Percentiles rank a stretch among this genome's conserved stretches.
These are phyloP conservation scores for Apiotrichum porosum DNA, from an alignment of 1,284 basidiomycete species.

Conservation along the genomic window DNA sequence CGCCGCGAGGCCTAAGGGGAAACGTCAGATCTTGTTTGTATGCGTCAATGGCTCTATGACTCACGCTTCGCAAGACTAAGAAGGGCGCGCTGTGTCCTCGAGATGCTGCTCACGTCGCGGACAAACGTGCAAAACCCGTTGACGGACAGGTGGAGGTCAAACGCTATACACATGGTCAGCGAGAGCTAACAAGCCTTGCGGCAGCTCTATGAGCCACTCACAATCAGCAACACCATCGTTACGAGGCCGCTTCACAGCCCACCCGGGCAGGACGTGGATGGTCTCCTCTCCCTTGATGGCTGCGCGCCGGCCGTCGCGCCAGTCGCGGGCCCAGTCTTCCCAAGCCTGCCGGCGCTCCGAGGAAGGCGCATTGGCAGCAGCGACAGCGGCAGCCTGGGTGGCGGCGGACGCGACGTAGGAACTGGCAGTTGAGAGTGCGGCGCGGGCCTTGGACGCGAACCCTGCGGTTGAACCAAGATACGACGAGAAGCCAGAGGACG, in stretches of 20 bases:
- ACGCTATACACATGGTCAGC: conserved; percentile 6
- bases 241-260: conserved; percentile 31
- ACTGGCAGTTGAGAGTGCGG: conserved; percentile 6
- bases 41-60: neutral
- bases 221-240: conserved; percentile 14
- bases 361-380: conserved; percentile 4
- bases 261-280: conserved; percentile 37
- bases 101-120: conserved; percentile 59
- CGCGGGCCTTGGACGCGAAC: conserved; percentile 14
- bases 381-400: neutral
- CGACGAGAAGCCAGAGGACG: neutral
- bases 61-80: conserved; percentile 71
- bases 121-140: conserved; percentile 54
- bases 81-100: conserved; percentile 69
- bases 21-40: neutral
- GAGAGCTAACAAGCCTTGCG: neutral
- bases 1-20: conserved; percentile 10
- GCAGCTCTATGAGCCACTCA: neutral
- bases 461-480: conserved; percentile 4
- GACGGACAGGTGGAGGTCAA: conserved; percentile 11
- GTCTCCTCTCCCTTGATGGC: conserved; percentile 19
- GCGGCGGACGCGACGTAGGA: conserved; percentile 8
- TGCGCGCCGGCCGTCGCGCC: conserved; percentile 2
- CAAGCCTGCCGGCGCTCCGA: conserved; percentile 11
- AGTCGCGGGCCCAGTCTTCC: conserved; percentile 19